Evolutionary conservation across 495 filamentous ascomycete species (phyloP).

Genomic region (Trichoderma erinaceum): DNA sequence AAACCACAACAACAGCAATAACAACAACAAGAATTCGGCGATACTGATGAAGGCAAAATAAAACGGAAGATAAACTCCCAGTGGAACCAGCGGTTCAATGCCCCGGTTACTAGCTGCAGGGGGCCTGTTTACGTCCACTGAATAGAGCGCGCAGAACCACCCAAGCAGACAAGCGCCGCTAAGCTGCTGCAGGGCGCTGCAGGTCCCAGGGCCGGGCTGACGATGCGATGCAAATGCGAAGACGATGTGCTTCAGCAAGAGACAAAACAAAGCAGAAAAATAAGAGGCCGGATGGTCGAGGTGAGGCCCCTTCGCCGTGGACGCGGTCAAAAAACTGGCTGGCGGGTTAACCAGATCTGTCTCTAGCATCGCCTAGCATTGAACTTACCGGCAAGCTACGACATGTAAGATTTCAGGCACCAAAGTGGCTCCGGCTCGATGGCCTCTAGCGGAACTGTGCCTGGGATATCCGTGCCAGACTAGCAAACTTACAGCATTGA

Average conservation of each 20-base stretch:
- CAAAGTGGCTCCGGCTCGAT: background rate
- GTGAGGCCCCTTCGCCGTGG: background rate
- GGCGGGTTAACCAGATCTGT: slow-evolving; percentile 6
- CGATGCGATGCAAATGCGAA: background rate
- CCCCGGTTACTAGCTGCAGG: background rate
- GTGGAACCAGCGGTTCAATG: background rate
- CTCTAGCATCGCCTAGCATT: background rate
- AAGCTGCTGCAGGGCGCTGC: background rate
- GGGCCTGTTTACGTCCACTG: background rate
- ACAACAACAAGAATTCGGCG: too few relatives aligned
- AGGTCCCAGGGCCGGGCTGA: background rate
- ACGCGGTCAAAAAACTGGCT: background rate
- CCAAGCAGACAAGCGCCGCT: slow-evolving; percentile 1
- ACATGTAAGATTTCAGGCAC: background rate
- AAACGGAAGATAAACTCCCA: background rate
- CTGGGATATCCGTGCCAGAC: background rate
- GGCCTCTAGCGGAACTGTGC: background rate
- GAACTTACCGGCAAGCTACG: background rate
- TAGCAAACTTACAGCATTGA: too few relatives aligned
- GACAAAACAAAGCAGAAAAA: background rate
- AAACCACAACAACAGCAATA: too few relatives aligned
- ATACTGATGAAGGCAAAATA: background rate
- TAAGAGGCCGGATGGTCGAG: background rate
- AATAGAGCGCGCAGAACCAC: background rate
- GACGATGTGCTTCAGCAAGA: background rate